Conservation (phyloP, 202 grass and related monocot genomes). For the Tripidium arundinaceum region DNA sequence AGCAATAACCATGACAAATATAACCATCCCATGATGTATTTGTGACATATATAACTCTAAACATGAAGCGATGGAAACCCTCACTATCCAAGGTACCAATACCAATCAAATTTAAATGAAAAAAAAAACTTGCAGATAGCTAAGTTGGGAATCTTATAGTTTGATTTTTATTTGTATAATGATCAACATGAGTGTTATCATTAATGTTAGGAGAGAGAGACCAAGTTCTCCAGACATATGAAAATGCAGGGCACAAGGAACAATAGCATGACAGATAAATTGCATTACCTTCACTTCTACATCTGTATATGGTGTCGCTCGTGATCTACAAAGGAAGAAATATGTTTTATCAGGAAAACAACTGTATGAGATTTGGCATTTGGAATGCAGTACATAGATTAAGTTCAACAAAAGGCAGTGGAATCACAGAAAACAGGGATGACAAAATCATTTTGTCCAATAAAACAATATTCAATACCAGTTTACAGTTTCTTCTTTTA, state of each 20-base stretch:
- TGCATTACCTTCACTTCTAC: slow-evolving; percentile 86
- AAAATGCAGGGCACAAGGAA: not conserved
- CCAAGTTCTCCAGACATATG: not conserved
- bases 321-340: slow-evolving; percentile 47
- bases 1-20: not conserved
- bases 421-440: not conserved
- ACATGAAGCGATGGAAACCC: not conserved
- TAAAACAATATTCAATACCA: not conserved
- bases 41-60: not conserved
- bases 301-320: slow-evolving; percentile 73
- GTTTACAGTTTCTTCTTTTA: not conserved
- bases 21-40: not conserved
- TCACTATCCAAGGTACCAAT: not conserved
- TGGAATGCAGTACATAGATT: not conserved
- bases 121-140: not conserved
- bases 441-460: not conserved
- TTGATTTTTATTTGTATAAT: slow-evolving; percentile 4
- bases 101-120: not conserved
- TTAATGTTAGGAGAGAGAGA: not conserved
- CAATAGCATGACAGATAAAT: not conserved
- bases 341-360: slow-evolving; percentile 17
- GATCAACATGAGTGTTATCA: not conserved
- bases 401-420: not conserved
- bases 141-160: not conserved
- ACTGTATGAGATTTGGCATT: not conserved